Conservation (phyloP, 2,329 filamentous ascomycete genomes). For the Septoria petroselini region DNA sequence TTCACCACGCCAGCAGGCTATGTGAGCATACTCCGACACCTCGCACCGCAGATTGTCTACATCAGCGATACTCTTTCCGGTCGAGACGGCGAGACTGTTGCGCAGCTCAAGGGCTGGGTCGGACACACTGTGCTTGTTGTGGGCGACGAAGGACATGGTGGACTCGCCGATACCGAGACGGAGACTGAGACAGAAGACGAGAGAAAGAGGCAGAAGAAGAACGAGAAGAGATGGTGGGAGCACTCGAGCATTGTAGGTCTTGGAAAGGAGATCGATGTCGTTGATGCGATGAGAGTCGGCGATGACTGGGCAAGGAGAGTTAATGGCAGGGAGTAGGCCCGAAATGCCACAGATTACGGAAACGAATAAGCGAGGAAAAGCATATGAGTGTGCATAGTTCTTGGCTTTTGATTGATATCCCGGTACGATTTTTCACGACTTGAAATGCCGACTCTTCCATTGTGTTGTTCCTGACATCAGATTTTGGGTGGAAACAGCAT, state of each 20-base stretch:
- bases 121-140: conserved; percentile 61
- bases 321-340: conserved; percentile 53
- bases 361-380: conserved; percentile 1
- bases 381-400: conserved; percentile 15
- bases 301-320: conserved; percentile 86
- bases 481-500: too few relatives aligned
- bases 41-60: conserved; percentile 83
- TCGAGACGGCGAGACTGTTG: conserved; percentile 67
- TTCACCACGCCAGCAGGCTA: conserved; percentile 83
- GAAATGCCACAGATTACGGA: conserved; percentile 1
- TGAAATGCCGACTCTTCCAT: neutral
- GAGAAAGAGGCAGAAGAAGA: conserved; percentile 43
- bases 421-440: conserved; percentile 10
- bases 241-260: conserved; percentile 76
- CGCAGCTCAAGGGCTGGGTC: conserved; percentile 63
- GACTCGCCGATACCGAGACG: conserved; percentile 75
- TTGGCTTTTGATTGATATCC: conserved; percentile 5
- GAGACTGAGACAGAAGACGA: conserved; percentile 62
- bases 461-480: too few relatives aligned
- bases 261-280: conserved; percentile 82
- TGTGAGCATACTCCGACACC: conserved; percentile 79
- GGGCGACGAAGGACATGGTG: conserved; percentile 72
- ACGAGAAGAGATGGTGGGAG: conserved; percentile 69
- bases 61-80: conserved; percentile 70
- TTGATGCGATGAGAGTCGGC: conserved; percentile 74